phyloP scores from a whole-genome alignment of 805 yeast species.

The Ogataea sp. region DNA sequence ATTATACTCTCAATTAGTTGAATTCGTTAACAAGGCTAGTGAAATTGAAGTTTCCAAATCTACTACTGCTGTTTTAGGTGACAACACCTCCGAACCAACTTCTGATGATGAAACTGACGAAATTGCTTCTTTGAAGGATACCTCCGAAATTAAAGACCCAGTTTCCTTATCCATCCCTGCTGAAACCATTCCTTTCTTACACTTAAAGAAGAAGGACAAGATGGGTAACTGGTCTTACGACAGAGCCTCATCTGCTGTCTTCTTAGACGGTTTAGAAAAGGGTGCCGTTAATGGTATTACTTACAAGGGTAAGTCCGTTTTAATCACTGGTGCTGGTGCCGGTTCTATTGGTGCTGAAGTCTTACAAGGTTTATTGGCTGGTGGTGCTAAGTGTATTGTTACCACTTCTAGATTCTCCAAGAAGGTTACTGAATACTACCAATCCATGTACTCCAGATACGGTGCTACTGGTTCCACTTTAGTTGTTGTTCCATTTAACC shows the following conservation, averaged over 20 bases:
- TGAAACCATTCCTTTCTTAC: slow-evolving; percentile 91
- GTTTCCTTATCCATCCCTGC: slow-evolving; percentile 68
- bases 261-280: slow-evolving; percentile 83
- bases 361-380: slow-evolving; percentile 87
- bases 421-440: slow-evolving; percentile 92
- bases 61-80: slow-evolving; percentile 41
- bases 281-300: slow-evolving; percentile 94
- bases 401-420: slow-evolving; percentile 95
- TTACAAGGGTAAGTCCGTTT: slow-evolving; percentile 79
- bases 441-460: slow-evolving; percentile 81
- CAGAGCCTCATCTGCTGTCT: slow-evolving; percentile 63
- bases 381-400: slow-evolving; percentile 96
- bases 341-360: slow-evolving; percentile 98
- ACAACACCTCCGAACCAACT: slow-evolving; percentile 33
- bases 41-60: slow-evolving; percentile 65
- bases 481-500: slow-evolving; percentile 97
- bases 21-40: slow-evolving; percentile 58
- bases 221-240: slow-evolving; percentile 82
- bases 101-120: slow-evolving; percentile 63
- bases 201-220: slow-evolving; percentile 70
- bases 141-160: slow-evolving; percentile 59
- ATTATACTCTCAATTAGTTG: slow-evolving; percentile 61
- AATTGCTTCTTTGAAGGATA: slow-evolving; percentile 76
- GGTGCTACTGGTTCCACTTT: slow-evolving; percentile 91
- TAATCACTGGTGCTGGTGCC: slow-evolving; percentile 97